Evolutionary conservation across 768 basidiomycete species (phyloP).

Genomic region (Amanita brunnescens): DNA sequence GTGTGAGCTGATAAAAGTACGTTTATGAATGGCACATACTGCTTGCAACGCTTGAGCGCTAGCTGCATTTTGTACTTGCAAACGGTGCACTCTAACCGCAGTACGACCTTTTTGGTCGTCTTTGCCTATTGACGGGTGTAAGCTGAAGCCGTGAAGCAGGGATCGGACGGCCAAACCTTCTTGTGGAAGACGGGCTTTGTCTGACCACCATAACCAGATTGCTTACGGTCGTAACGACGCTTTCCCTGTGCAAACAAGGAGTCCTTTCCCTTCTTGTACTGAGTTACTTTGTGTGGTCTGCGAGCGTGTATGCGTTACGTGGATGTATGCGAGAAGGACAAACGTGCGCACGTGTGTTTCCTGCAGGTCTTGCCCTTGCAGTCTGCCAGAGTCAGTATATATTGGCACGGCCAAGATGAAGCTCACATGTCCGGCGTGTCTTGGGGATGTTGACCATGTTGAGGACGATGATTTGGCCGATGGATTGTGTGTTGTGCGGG

Average conservation of each 20-base stretch:
- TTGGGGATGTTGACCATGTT: slow-evolving; percentile 96
- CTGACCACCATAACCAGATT: slow-evolving; percentile 98
- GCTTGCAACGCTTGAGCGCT: slow-evolving; percentile 97
- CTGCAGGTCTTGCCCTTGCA: slow-evolving; percentile 97
- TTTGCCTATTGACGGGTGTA: slow-evolving; percentile 59
- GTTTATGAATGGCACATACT: slow-evolving; percentile 45
- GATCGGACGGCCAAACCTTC: slow-evolving; percentile 51
- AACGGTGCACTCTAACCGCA: slow-evolving; percentile 93
- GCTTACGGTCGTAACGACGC: slow-evolving; percentile 99
- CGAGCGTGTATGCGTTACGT: slow-evolving; percentile 11
- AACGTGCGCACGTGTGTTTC: slow-evolving; percentile 81
- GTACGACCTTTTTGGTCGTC: slow-evolving; percentile 99
- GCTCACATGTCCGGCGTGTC: slow-evolving; percentile 97
- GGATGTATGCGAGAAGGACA: slow-evolving; percentile 2
- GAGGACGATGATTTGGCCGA: slow-evolving; percentile 6
- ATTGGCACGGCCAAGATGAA: background rate
- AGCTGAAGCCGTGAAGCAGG: background rate
- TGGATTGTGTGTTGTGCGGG: slow-evolving; percentile 27
- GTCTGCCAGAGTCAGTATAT: slow-evolving; percentile 30
- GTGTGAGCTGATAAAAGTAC: background rate
- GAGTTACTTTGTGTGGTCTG: slow-evolving; percentile 98
- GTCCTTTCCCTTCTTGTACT: slow-evolving; percentile 99
- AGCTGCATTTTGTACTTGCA: slow-evolving; percentile 99
- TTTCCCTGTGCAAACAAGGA: slow-evolving; percentile 98
- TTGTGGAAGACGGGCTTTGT: slow-evolving; percentile 99